phyloP scores from a whole-genome alignment of 306 rosid species.

The Corylus avellana region DNA sequence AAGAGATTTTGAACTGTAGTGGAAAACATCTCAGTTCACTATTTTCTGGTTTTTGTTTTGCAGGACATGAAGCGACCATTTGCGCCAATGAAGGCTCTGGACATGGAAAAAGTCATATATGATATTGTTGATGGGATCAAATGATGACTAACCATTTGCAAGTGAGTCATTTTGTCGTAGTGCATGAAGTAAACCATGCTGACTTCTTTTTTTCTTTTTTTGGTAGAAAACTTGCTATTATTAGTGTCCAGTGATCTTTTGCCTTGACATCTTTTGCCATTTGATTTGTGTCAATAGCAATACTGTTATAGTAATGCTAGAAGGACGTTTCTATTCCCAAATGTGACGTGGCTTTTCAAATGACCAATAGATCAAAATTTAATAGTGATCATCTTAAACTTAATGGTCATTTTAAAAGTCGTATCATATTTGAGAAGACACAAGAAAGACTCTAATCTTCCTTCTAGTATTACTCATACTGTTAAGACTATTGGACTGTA shows the following conservation, averaged over 20 bases:
- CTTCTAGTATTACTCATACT: background rate
- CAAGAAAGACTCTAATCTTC: too few species aligned
- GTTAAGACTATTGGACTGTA: background rate
- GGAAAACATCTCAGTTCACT: background rate
- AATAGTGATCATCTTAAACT: too few species aligned
- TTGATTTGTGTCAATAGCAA: background rate
- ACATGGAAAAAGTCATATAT: constrained; percentile 60
- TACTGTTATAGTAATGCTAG: too few species aligned
- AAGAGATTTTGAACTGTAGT: background rate
- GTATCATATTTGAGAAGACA: too few species aligned
- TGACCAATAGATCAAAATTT: too few species aligned
- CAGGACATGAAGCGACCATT: constrained; percentile 88
- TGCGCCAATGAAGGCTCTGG: constrained; percentile 57
- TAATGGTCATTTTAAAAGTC: too few species aligned
- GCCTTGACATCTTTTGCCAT: background rate
- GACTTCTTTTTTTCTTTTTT: background rate
- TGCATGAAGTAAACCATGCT: background rate
- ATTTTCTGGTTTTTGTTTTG: constrained; percentile 8
- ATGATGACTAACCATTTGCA: constrained; percentile 4
- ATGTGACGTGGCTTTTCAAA: too few species aligned
- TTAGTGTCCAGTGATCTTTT: background rate
- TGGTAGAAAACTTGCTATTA: background rate
- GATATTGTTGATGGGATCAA: constrained; percentile 48
- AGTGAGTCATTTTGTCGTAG: background rate
- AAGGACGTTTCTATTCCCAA: too few species aligned